Evolutionary conservation across 108 stramenopile species (phyloP), one percentile per base, ranked within the genome.

Genomic region (Cyclotella choctawhatcheeana): DNA sequence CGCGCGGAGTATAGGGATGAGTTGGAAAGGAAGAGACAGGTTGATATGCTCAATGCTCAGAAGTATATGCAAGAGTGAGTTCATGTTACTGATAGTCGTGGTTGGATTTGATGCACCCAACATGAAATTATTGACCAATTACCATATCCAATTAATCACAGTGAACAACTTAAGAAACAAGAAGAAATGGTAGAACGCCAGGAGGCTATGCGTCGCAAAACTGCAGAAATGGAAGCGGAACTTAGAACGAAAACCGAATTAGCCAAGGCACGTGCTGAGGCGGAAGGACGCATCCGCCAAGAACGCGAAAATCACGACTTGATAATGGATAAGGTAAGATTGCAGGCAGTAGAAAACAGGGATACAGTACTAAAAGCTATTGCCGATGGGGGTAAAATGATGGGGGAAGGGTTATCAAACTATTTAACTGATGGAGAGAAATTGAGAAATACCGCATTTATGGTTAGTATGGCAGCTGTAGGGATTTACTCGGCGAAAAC

Each of bases 231-330:
- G 66, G 98, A 99, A 84, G 98, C 98, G 0, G 94, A 95, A 32
- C 77, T 93, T 6, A 82, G 88, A n/a, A 93, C 90, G 7, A 90
- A 89, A 67, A 94, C 91, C 8, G 97, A 96, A 74, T 69, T 96
- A 20, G 94, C 90, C 67, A 93, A 91, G 70, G 93, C 93, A 27
- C 83, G 88, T 43, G 97, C 95, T 18, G 93, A 99, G 84, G 94
- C 97, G 8, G 97, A 98, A 75, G 98, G 97, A 8, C 81, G 97
- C 18, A 97, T 97, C 65, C 82, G 85, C 52, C 97, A 97, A 69
- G 98, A 99, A 77, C 90, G 98, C 33, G 81, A 90, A 59, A 99
- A 98, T 77, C 97, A 98, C 79, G 98, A 99, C 79, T 77, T 99
- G 50, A 91, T 95, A 44, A 52, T 98, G 54, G 93, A 96, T 62